phyloP scores from a whole-genome alignment of 73 alveolate species.

The Uronychia binucleata region DNA sequence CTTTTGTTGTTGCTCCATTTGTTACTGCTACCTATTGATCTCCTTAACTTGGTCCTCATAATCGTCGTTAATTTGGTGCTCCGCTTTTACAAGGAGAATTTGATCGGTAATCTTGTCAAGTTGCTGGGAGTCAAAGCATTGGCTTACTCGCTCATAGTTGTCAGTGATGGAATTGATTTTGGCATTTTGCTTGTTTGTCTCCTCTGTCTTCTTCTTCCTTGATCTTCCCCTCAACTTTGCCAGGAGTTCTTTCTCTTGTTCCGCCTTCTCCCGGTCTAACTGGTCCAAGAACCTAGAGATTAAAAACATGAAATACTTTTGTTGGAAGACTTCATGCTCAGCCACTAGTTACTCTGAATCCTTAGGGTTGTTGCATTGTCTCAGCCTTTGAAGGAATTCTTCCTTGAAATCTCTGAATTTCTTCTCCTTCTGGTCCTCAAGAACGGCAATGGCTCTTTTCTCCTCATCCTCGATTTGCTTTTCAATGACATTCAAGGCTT shows the following conservation, averaged over 20 bases:
- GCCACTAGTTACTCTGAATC: conserved; percentile 7
- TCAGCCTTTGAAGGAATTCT: conserved; percentile 10
- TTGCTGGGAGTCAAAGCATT: too few relatives aligned
- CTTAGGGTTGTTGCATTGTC: conserved; percentile 13
- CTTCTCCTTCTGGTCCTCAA: conserved; percentile 8
- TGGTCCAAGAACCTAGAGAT: conserved; percentile 6
- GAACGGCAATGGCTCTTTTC: background rate
- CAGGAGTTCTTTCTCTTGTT: conserved; percentile 44
- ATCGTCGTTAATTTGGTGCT: conserved; percentile 16
- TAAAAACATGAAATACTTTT: too few relatives aligned
- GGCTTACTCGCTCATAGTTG: conserved; percentile 17
- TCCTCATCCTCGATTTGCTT: conserved; percentile 13
- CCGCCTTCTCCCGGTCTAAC: conserved; percentile 33
- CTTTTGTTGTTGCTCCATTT: background rate
- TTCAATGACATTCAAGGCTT: background rate
- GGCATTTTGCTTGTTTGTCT: conserved; percentile 14
- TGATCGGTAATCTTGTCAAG: conserved; percentile 7
- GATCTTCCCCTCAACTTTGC: conserved; percentile 22
- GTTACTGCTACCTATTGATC: background rate
- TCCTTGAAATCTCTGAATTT: conserved; percentile 18
- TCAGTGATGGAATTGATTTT: background rate
- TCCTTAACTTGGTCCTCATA: background rate
- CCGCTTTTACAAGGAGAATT: conserved; percentile 5
- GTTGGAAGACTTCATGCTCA: conserved; percentile 17
- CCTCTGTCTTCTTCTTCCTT: conserved; percentile 15